A percentile compares a stretch with the other conserved stretches of the same genome.
Conservation (phyloP, 2,329 filamentous ascomycete genomes). For the Monilinia aucupariae region DNA sequence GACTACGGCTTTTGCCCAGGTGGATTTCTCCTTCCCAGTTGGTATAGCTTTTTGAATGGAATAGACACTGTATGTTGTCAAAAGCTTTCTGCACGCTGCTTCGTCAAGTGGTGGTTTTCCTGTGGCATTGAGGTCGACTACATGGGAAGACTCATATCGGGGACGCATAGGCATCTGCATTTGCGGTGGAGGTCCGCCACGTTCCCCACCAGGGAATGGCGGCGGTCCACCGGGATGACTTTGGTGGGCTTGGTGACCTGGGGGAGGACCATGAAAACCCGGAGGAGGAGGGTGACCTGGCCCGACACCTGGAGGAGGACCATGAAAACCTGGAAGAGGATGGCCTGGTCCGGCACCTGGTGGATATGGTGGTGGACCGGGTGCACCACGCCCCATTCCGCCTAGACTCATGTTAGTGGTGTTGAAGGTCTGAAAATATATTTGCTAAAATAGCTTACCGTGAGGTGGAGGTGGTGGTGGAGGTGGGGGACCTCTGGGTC, state of each 20-base stretch:
- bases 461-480: background rate
- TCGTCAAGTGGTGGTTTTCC: slow-evolving; percentile 7
- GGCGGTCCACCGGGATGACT: background rate
- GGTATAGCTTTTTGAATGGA: slow-evolving; percentile 28
- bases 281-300: too few species aligned
- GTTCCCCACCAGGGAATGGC: background rate
- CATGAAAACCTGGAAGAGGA: too few species aligned
- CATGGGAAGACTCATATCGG: slow-evolving; percentile 6
- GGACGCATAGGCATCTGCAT: slow-evolving; percentile 7
- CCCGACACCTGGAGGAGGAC: too few species aligned
- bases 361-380: background rate
- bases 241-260: background rate
- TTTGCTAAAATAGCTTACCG: background rate
- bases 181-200: slow-evolving; percentile 1
- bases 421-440: background rate
- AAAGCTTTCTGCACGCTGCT: slow-evolving; percentile 1
- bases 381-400: background rate
- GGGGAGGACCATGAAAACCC: too few species aligned
- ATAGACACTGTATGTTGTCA: slow-evolving; percentile 24
- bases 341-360: background rate
- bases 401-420: background rate
- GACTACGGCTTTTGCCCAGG: slow-evolving; percentile 30
- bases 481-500: background rate
- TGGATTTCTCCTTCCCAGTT: slow-evolving; percentile 24
- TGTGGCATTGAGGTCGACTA: background rate